Evolutionary conservation across 352 stramenopile species (phyloP).

Genomic region (Phytopythium ostracodes): DNA sequence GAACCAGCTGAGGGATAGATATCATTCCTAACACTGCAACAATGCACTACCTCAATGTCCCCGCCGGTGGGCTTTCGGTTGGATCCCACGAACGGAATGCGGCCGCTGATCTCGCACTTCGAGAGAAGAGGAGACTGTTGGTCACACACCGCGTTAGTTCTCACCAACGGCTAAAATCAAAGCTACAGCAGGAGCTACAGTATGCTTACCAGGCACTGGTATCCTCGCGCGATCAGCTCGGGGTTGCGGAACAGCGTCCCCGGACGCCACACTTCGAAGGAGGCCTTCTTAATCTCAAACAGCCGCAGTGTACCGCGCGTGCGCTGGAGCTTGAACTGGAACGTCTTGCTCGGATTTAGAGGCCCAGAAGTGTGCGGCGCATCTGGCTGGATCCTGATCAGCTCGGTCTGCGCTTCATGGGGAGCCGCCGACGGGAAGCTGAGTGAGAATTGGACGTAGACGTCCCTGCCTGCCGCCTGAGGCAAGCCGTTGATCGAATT

Average conservation of each 20-base stretch:
- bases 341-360: conserved; percentile 21
- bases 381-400: conserved; percentile 26
- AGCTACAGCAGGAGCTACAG: no score
- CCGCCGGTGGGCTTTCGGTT: conserved; percentile 65
- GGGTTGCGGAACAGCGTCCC: conserved; percentile 60
- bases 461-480: conserved; percentile 35
- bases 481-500: conserved; percentile 39
- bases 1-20: neutral
- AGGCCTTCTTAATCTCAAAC: conserved; percentile 79
- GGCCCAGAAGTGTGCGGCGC: conserved; percentile 24
- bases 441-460: conserved; percentile 75
- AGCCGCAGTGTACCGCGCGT: conserved; percentile 62
- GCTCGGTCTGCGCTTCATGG: conserved; percentile 54
- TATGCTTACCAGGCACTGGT: conserved; percentile 57
- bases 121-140: conserved; percentile 44
- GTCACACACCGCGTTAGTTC: neutral
- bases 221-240: conserved; percentile 58
- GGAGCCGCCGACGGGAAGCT: conserved; percentile 55
- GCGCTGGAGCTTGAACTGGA: conserved; percentile 49
- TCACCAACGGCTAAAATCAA: conserved; percentile 2
- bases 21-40: neutral
- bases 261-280: conserved; percentile 73
- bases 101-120: conserved; percentile 40
- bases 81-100: conserved; percentile 59
- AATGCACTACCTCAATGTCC: conserved; percentile 47